A percentile compares a stretch with the other conserved stretches of the same genome.
Conservation (phyloP, 2,329 filamentous ascomycete genomes). For the Decorospora gaudefroyi region DNA sequence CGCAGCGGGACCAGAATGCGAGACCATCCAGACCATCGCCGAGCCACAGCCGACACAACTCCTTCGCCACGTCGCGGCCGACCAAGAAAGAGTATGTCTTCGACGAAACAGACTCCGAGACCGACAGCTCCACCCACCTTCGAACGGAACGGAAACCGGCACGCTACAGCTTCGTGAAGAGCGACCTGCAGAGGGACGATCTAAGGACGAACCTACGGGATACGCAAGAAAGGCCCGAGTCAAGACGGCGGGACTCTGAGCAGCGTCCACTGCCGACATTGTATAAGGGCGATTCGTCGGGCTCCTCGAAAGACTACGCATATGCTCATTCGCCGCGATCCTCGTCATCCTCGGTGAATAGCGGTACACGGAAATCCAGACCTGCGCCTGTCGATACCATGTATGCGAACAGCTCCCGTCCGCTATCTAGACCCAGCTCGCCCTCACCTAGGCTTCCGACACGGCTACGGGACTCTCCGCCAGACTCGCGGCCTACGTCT, state of each 20-base stretch:
- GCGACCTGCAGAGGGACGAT: slow-evolving; percentile 43
- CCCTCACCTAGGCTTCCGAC: slow-evolving; percentile 40
- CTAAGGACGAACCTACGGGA: slow-evolving; percentile 34
- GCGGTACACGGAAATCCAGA: slow-evolving; percentile 20
- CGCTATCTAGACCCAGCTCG: slow-evolving; percentile 34
- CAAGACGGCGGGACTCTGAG: slow-evolving; percentile 22
- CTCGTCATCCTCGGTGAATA: slow-evolving; percentile 39
- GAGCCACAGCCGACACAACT: slow-evolving; percentile 35
- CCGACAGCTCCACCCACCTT: slow-evolving; percentile 33
- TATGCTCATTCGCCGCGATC: slow-evolving; percentile 39
- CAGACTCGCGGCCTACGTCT: slow-evolving; percentile 36
- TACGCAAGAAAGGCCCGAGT: slow-evolving; percentile 22
- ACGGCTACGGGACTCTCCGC: slow-evolving; percentile 30
- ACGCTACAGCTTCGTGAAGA: slow-evolving; percentile 49
- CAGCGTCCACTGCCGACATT: slow-evolving; percentile 19
- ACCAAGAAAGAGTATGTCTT: slow-evolving; percentile 34
- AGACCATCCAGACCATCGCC: slow-evolving; percentile 35
- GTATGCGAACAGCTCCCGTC: slow-evolving; percentile 23
- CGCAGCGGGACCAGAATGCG: slow-evolving; percentile 27
- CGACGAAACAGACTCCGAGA: slow-evolving; percentile 39
- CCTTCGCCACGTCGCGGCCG: slow-evolving; percentile 23
- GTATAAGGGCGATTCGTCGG: slow-evolving; percentile 27
- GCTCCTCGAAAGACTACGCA: slow-evolving; percentile 35
- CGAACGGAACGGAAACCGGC: slow-evolving; percentile 43
- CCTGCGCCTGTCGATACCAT: slow-evolving; percentile 26